Conservation (phyloP, 2,329 filamentous ascomycete species). For the Pyricularia sp. region DNA sequence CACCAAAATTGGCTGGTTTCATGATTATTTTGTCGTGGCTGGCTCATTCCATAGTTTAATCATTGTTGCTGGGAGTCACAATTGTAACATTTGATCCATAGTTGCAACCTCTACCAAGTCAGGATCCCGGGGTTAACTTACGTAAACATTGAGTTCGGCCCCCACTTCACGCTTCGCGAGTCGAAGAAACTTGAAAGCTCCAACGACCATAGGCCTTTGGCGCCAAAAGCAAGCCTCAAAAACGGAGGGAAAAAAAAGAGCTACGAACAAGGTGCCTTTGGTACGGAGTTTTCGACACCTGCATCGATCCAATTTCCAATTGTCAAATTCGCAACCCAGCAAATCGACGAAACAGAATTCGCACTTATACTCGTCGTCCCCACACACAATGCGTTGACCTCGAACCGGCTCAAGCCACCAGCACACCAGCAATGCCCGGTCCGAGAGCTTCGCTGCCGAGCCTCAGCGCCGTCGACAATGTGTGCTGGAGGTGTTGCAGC, state of each 20-base stretch:
- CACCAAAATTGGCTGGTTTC: too few relatives aligned
- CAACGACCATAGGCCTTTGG: background rate
- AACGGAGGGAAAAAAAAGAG: background rate
- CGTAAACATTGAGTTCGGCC: background rate
- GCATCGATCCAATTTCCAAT: background rate
- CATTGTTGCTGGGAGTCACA: too few relatives aligned
- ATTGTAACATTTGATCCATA: too few relatives aligned
- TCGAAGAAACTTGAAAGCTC: background rate
- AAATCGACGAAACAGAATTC: background rate
- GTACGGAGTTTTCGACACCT: background rate
- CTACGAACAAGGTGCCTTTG: background rate
- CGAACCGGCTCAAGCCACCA: background rate
- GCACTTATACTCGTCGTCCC: background rate
- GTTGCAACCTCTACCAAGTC: too few relatives aligned
- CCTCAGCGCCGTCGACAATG: conserved; percentile 1
- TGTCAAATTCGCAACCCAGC: background rate
- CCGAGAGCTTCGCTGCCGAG: conserved; percentile 1
- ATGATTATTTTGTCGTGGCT: too few relatives aligned
- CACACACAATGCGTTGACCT: background rate
- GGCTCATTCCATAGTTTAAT: too few relatives aligned
- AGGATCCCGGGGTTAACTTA: background rate
- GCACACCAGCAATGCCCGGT: background rate
- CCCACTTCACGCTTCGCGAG: background rate
- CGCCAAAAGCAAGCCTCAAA: background rate
- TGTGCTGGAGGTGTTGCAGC: conserved; percentile 1